Base-by-base conservation (phyloP, 768 basidiomycete genomes). In the Lactarius psammicola region DNA sequence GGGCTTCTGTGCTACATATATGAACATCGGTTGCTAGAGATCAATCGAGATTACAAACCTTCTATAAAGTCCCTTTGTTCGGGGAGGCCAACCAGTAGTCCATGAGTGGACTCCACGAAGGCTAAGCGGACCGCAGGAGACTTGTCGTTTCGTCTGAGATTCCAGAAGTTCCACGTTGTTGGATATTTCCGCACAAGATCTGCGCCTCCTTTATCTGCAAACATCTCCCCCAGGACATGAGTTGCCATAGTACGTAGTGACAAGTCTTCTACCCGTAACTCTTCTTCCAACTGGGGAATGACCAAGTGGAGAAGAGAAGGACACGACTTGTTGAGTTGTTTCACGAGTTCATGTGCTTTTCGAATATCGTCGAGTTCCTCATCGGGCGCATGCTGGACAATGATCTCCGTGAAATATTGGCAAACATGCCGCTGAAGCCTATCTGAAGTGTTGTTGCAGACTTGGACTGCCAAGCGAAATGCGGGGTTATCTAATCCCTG, bases 321-420 rank as follows among this genome's bases (percentile, higher is more conserved):
- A 75, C 89, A 94, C 31, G 88, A 84, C 28, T 84, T 84, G 74
- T 91, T 86, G 6, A 98, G 81, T 20, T 85, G 86, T 72, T 90
- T 88, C 77, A 98, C 88, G 69, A 97, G 89, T 40, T 86, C 84
- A 75, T 98, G 96, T 3, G 93, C 89, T 4, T 80, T 81, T 67
- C 85, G 83, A 59, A 94, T 86, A 65, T 92, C 86, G 38, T 83
- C 81, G 64, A 83, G 81, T 64, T 89, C 84, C 57, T 89, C 88
- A 15, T 88, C 84, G 4, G 64, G 78, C 42, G 85, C 79, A 66
- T 81, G 80, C 17, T 80, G 79, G 55, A 87, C 83, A 71, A 95
- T 90, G 66, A 92, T 87, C 71, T 97, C 95, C 28, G 92, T 90
- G 74, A 99, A 97, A 77, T 98, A 95, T 71, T 91, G 87, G 73